Percentiles rank a stretch among this genome's conserved stretches.
phyloP scores from a whole-genome alignment of 306 rosid species.

The Trifolium pratense region DNA sequence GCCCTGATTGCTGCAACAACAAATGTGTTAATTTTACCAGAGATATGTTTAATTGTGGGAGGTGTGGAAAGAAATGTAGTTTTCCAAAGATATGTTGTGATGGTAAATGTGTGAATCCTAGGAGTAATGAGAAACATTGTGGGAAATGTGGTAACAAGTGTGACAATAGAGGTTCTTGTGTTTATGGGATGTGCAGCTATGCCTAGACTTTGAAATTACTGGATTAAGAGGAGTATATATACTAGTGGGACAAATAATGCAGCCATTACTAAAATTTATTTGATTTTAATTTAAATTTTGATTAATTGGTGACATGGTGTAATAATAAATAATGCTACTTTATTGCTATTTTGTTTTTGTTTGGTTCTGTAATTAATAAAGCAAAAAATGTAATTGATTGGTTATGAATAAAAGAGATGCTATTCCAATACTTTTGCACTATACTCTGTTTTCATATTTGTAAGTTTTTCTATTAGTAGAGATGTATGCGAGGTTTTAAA shows the following conservation, averaged over 20 bases:
- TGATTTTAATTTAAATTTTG: slow-evolving; percentile 6
- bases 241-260: background rate
- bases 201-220: slow-evolving; percentile 40
- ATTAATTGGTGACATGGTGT: background rate
- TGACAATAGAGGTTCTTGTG: slow-evolving; percentile 44
- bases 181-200: slow-evolving; percentile 72
- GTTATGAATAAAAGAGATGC: slow-evolving; percentile 5
- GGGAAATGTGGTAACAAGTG: slow-evolving; percentile 71
- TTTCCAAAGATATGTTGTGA: slow-evolving; percentile 59
- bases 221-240: background rate
- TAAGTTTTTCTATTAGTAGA: too few species aligned
- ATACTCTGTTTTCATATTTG: background rate
- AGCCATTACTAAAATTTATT: slow-evolving; percentile 17
- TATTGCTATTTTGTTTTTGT: background rate
- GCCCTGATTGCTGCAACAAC: slow-evolving; percentile 55
- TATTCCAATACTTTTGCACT: background rate
- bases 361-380: background rate
- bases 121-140: slow-evolving; percentile 54
- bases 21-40: slow-evolving; percentile 51
- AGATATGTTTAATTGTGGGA: slow-evolving; percentile 62
- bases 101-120: slow-evolving; percentile 67
- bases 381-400: background rate
- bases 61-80: slow-evolving; percentile 68
- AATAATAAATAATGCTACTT: too few species aligned
- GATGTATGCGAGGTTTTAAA: too few species aligned